Conservation (phyloP, 1,284 basidiomycete species). For the Austroboletus niveus region DNA sequence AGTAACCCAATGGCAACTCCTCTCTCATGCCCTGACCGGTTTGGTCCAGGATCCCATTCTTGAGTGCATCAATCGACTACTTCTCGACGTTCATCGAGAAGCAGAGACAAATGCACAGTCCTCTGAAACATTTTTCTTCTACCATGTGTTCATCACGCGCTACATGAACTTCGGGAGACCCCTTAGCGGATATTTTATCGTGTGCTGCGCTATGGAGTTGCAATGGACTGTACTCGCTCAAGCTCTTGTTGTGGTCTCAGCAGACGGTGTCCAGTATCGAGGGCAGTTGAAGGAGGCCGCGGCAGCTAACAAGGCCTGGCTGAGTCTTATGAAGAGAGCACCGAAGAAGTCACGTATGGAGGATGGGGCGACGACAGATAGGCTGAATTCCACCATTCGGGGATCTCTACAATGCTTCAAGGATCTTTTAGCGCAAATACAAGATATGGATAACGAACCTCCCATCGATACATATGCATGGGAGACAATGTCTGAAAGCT, state of each 20-base stretch:
- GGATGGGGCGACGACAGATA: slow-evolving; percentile 39
- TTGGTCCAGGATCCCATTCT: slow-evolving; percentile 63
- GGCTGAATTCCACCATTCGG: slow-evolving; percentile 49
- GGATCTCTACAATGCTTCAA: slow-evolving; percentile 72
- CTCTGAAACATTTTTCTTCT: slow-evolving; percentile 43
- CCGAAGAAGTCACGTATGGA: slow-evolving; percentile 36
- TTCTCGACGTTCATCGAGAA: slow-evolving; percentile 58
- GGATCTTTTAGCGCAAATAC: slow-evolving; percentile 70
- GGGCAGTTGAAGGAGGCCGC: slow-evolving; percentile 61
- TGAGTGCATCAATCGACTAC: slow-evolving; percentile 65
- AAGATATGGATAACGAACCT: slow-evolving; percentile 77
- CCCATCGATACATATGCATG: slow-evolving; percentile 81
- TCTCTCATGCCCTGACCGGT: slow-evolving; percentile 53
- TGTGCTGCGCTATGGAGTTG: slow-evolving; percentile 82
- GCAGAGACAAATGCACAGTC: slow-evolving; percentile 38
- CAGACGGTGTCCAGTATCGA: slow-evolving; percentile 27
- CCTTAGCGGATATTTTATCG: slow-evolving; percentile 83
- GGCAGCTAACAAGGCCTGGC: slow-evolving; percentile 81
- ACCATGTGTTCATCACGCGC: slow-evolving; percentile 72
- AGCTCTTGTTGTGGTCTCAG: slow-evolving; percentile 51
- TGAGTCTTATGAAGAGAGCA: slow-evolving; percentile 56
- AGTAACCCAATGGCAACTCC: slow-evolving; percentile 58
- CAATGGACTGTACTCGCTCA: slow-evolving; percentile 84
- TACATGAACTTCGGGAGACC: slow-evolving; percentile 77
- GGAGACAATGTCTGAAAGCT: slow-evolving; percentile 83